phyloP scores from a whole-genome alignment of 495 filamentous ascomycete genomes.

The Ascobolus immersus region DNA sequence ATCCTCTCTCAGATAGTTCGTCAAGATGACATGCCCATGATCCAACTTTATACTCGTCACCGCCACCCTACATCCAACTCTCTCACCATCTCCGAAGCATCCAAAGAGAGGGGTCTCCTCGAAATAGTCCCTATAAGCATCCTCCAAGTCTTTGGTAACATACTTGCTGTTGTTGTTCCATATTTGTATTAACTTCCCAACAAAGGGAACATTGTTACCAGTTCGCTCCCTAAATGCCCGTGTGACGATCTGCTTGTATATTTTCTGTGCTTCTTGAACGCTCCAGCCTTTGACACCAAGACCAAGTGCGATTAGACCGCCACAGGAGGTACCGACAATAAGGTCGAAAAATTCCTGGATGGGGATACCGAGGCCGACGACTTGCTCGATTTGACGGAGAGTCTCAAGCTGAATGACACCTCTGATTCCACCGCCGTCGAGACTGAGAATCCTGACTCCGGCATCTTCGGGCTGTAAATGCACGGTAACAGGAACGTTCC shows the following conservation, averaged over 20 bases:
- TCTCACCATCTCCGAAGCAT: constrained; percentile 6
- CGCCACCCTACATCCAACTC: constrained; percentile 20
- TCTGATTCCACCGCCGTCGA: constrained; percentile 20
- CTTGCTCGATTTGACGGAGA: constrained; percentile 7
- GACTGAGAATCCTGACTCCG: constrained; percentile 25
- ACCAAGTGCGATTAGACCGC: constrained; percentile 24
- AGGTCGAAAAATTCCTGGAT: constrained; percentile 23
- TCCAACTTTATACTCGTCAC: constrained; percentile 14
- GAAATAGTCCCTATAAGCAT: constrained; percentile 17
- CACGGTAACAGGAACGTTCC: too few relatives aligned
- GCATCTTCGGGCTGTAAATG: constrained; percentile 13
- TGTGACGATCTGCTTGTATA: constrained; percentile 16
- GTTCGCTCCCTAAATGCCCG: constrained; percentile 19
- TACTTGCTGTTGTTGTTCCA: constrained; percentile 19
- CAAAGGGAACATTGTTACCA: constrained; percentile 10
- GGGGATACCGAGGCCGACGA: constrained; percentile 13
- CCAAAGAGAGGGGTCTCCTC: constrained; percentile 11
- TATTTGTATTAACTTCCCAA: constrained; percentile 14
- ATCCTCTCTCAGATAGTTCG: not conserved
- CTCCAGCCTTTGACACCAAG: constrained; percentile 19
- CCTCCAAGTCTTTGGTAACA: constrained; percentile 14
- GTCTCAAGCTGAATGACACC: constrained; percentile 11
- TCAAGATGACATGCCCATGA: constrained; percentile 18
- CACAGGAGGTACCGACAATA: constrained; percentile 22
- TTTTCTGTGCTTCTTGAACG: constrained; percentile 17